Conservation (phyloP, 2,329 filamentous ascomycete species). For the Arthrocladium fulminans region DNA sequence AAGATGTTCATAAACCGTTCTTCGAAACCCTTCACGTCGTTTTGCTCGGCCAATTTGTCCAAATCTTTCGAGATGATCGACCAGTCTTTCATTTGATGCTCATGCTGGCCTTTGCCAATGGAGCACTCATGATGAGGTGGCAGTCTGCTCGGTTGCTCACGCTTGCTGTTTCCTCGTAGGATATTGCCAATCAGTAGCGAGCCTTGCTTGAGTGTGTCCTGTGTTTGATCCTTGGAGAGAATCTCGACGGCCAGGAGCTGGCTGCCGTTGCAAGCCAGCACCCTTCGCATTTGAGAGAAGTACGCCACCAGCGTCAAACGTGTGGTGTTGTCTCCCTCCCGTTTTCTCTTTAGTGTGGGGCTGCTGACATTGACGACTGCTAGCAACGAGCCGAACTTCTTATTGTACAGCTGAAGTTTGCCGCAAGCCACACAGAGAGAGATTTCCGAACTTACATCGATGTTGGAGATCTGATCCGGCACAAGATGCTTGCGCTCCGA, state of each 20-base stretch:
- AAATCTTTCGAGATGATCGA: background rate
- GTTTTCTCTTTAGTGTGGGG: conserved; percentile 19
- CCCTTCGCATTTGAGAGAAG: conserved; percentile 36
- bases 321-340: conserved; percentile 18
- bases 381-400: conserved; percentile 40
- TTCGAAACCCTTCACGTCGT: conserved; percentile 17
- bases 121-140: background rate
- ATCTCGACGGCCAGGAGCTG: conserved; percentile 39
- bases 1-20: conserved; percentile 3
- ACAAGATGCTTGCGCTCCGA: conserved; percentile 36
- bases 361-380: conserved; percentile 31
- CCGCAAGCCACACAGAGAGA: conserved; percentile 19
- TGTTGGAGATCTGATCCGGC: conserved; percentile 30
- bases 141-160: background rate
- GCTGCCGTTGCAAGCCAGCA: conserved; percentile 34
- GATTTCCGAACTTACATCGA: conserved; percentile 29
- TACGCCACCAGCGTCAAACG: conserved; percentile 34
- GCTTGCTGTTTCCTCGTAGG: background rate
- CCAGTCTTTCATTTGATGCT: background rate
- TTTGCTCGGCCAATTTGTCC: conserved; percentile 5
- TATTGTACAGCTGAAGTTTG: conserved; percentile 36
- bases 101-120: background rate
- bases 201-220: conserved; percentile 13
- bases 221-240: conserved; percentile 23
- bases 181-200: conserved; percentile 18